Evolutionary conservation across 192 early-diverging fungal genomes (phyloP).

Genomic region (Coemansia sp.): DNA sequence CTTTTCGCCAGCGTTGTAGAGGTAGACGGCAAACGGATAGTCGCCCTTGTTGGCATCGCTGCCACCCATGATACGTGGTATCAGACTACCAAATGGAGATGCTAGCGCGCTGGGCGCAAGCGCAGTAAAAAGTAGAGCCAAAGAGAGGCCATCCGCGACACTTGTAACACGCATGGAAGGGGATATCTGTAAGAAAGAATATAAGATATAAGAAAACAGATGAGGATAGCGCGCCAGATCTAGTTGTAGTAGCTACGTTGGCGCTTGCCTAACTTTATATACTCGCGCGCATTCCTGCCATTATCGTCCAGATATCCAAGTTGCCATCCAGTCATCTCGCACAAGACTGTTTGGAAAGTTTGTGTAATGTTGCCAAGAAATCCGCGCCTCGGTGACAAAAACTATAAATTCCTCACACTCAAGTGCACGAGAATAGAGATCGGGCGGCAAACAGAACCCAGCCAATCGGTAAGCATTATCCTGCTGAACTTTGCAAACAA

Average conservation of each 20-base stretch:
- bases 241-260: background rate
- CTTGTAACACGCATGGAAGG: background rate
- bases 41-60: constrained; percentile 25
- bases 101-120: background rate
- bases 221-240: background rate
- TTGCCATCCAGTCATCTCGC: background rate
- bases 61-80: constrained; percentile 56
- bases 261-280: background rate
- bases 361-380: constrained; percentile 13
- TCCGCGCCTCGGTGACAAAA: background rate
- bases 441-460: background rate
- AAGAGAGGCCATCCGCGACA: background rate
- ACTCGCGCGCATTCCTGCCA: background rate
- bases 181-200: background rate
- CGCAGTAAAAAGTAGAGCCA: background rate
- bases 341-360: background rate
- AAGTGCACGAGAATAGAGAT: background rate
- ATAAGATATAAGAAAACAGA: background rate
- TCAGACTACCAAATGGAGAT: constrained; percentile 13
- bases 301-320: background rate
- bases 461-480: background rate
- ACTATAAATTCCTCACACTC: constrained; percentile 7
- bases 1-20: constrained; percentile 35
- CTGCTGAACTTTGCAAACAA: background rate
- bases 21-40: constrained; percentile 53